phyloP scores from a whole-genome alignment of 108 stramenopile genomes.

The Skeletonema grethae region DNA sequence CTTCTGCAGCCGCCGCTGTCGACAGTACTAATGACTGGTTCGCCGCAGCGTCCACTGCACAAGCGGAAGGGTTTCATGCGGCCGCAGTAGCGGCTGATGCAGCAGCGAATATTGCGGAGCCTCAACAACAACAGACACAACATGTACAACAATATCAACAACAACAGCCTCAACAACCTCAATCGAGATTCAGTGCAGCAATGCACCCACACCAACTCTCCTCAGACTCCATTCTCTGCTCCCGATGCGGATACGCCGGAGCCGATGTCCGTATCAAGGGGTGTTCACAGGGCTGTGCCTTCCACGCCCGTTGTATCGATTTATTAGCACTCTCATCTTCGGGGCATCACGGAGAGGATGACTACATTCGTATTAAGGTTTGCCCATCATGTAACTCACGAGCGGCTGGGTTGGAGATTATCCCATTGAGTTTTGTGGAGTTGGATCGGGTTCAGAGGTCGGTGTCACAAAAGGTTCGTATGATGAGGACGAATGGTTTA shows the following conservation, averaged over 20 bases:
- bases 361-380: background rate
- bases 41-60: background rate
- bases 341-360: background rate
- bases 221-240: constrained; percentile 11
- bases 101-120: background rate
- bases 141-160: background rate
- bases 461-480: background rate
- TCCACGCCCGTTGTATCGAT: constrained; percentile 47
- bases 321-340: constrained; percentile 5
- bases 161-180: background rate
- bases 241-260: constrained; percentile 29
- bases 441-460: constrained; percentile 14
- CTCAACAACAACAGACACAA: background rate
- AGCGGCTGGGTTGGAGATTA: constrained; percentile 2
- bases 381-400: background rate
- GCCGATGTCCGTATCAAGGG: constrained; percentile 28
- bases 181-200: background rate
- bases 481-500: background rate
- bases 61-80: constrained; percentile 1
- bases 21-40: background rate
- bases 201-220: background rate
- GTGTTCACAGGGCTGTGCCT: constrained; percentile 18
- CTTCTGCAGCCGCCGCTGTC: too few species aligned
- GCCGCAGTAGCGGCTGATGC: constrained; percentile 4
- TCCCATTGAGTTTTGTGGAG: constrained; percentile 13